Percentiles rank a stretch among this genome's conserved stretches.
Conservation (phyloP, 2,329 filamentous ascomycete genomes). For the Huntiella bhutanensis region DNA sequence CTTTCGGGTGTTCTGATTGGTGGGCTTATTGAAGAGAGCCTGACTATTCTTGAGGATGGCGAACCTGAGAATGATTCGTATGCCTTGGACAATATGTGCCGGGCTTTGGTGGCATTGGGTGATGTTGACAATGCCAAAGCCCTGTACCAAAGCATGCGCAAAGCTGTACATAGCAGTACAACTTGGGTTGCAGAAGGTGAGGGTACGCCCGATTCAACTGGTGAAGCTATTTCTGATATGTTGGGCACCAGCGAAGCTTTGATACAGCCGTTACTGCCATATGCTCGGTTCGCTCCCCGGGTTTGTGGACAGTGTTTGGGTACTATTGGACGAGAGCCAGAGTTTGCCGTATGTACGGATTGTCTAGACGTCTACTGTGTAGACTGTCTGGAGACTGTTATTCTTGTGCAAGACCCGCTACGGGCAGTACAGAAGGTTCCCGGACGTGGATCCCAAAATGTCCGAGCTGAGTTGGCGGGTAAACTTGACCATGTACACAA, state of each 20-base stretch:
- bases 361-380: conserved; percentile 23
- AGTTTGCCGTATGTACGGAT: conserved; percentile 20
- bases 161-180: conserved; percentile 16
- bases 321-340: conserved; percentile 17
- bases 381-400: conserved; percentile 18
- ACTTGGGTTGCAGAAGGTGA: not conserved
- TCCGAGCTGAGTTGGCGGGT: conserved; percentile 13
- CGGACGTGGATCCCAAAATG: conserved; percentile 16
- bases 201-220: not conserved
- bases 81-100: conserved; percentile 23
- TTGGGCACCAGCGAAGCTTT: conserved; percentile 13
- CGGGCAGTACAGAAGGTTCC: conserved; percentile 14
- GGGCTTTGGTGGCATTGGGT: conserved; percentile 21
- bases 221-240: conserved; percentile 15
- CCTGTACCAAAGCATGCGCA: conserved; percentile 22
- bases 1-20: conserved; percentile 18
- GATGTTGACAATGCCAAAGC: conserved; percentile 21
- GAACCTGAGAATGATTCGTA: conserved; percentile 25
- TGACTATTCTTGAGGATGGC: conserved; percentile 22
- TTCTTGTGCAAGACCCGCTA: conserved; percentile 10
- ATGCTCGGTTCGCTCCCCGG: conserved; percentile 19
- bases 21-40: conserved; percentile 20
- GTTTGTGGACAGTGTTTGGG: conserved; percentile 23
- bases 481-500: conserved; percentile 13
- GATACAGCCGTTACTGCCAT: conserved; percentile 21